A percentile compares a stretch with the other conserved stretches of the same genome.
These are phyloP conservation scores for Scheffersomyces amazonensis DNA, from an alignment of 805 yeast genomes.

Conservation along the genomic window DNA sequence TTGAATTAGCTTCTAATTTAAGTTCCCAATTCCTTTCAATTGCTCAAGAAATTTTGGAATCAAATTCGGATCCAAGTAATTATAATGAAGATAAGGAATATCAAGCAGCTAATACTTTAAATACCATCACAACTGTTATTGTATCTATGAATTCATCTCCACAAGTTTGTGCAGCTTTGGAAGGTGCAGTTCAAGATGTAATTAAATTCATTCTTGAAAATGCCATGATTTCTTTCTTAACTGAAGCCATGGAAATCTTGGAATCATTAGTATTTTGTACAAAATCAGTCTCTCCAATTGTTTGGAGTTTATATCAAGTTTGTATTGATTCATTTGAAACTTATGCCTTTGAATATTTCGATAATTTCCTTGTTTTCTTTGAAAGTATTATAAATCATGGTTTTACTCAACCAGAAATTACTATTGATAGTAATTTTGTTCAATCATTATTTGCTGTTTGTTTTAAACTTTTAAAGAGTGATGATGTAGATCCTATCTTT, in stretches of 20 bases:
- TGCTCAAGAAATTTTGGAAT: conserved; percentile 52
- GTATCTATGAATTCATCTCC: conserved; percentile 42
- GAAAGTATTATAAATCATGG: conserved; percentile 54
- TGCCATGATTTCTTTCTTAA: conserved; percentile 36
- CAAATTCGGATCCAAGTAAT: conserved; percentile 11
- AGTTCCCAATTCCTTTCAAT: conserved; percentile 72
- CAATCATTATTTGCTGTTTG: conserved; percentile 36
- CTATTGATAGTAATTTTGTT: conserved; percentile 37
- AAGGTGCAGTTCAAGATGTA: conserved; percentile 29
- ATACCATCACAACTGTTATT: conserved; percentile 40
- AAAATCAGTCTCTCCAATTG: conserved; percentile 43
- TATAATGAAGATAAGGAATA: conserved; percentile 37
- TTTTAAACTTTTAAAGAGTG: conserved; percentile 31
- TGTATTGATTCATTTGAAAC: conserved; percentile 55
- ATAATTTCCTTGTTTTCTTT: conserved; percentile 53
- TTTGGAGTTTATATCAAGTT: conserved; percentile 52
- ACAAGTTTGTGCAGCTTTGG: conserved; percentile 33
- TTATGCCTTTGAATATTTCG: conserved; percentile 59
- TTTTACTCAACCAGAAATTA: conserved; percentile 33
- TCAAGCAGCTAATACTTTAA: conserved; percentile 42
- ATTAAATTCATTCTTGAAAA: conserved; percentile 34
- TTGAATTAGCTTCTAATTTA: conserved; percentile 46
- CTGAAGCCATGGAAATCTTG: conserved; percentile 41
- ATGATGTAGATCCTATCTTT: conserved; percentile 37
- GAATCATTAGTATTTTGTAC: conserved; percentile 58